These are phyloP conservation scores for Amylostereum areolatum DNA, from an alignment of 1,284 basidiomycete species.

Conservation along the genomic window DNA sequence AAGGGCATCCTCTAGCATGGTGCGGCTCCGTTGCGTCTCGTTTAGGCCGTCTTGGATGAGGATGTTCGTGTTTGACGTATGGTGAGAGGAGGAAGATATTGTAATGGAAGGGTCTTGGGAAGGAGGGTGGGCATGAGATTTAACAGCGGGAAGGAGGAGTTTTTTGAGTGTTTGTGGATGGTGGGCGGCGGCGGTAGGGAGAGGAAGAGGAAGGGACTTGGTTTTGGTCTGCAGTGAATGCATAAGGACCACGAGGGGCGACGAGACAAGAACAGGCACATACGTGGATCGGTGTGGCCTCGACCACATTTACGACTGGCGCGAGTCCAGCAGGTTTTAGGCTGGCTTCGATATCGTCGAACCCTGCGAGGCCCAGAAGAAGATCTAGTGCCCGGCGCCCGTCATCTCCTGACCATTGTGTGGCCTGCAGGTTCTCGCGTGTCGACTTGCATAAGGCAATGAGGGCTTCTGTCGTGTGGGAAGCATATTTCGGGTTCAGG, in stretches of 20 bases:
- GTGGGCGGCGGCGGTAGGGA: slow-evolving; percentile 44
- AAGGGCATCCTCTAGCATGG: slow-evolving; percentile 7
- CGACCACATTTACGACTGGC: neutral
- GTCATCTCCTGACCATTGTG: slow-evolving; percentile 23
- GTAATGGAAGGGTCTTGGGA: slow-evolving; percentile 8
- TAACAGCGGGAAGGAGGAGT: slow-evolving; percentile 16
- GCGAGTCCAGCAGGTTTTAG: slow-evolving; percentile 3
- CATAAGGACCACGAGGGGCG: slow-evolving; percentile 6
- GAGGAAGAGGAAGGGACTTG: slow-evolving; percentile 19
- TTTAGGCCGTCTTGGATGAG: slow-evolving; percentile 11
- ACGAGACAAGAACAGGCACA: neutral
- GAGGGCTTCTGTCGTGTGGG: slow-evolving; percentile 28
- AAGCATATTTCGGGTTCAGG: slow-evolving; percentile 22
- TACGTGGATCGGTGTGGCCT: slow-evolving; percentile 6
- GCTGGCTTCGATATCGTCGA: no score
- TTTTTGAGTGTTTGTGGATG: slow-evolving; percentile 29
- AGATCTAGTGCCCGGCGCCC: slow-evolving; percentile 27
- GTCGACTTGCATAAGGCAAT: slow-evolving; percentile 28
- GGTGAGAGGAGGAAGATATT: slow-evolving; percentile 1
- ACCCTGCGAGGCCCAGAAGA: slow-evolving; percentile 25
- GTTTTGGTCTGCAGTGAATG: slow-evolving; percentile 6
- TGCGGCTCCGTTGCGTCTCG: slow-evolving; percentile 7
- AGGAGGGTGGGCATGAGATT: slow-evolving; percentile 2
- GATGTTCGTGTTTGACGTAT: slow-evolving; percentile 5
- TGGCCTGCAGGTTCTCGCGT: slow-evolving; percentile 23